Base-by-base conservation (phyloP, 139 green algal genomes). In the Haematococcus lacustris region DNA sequence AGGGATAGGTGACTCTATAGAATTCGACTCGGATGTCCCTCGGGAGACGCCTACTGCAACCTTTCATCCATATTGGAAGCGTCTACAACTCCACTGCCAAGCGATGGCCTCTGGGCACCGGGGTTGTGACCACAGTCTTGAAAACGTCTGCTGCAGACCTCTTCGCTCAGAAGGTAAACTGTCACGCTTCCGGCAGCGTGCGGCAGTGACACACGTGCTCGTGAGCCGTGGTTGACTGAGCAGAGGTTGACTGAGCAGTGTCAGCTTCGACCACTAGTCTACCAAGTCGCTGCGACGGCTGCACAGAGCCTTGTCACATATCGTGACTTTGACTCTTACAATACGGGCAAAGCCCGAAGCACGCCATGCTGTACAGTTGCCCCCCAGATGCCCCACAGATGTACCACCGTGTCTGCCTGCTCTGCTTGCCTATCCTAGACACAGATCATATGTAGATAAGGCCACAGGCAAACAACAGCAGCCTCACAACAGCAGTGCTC, bases 101-200 rank as follows among this genome's bases (percentile, higher is more conserved):
- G 62, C 70, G 71, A 13, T 76, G 79, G 21, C 91, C 91, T 1
- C 80, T 94, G 30, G 41, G 41, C 1, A 91, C 87, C 3, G 91
- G 85, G 1, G 81, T 96, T n/a, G 69, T 95, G 30, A 96, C 90
- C 35, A 93, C 86, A 2, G 87, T 89, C 4, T 39, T 96, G 25
- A 97, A 97, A 70, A 97, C 91, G 2, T 89, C 74, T 23, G 88
- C 83, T 3, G 91, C 91, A 5, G 91, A 97, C 71, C 17, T 92
- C n/a, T 94, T 97, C 67, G 91, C 91, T n/a, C 91, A 97, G 53
- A 95, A 91, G 86, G 91, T 91, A 90, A 88, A 82, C 87, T 89
- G 41, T 25, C 74, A 0, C 28, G 13, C 38, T 39, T 6, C 2
- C 39, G 25, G 7, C 25, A 1, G 38, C 0, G 3, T 34, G 38